Percentiles rank a stretch among this genome's conserved stretches.
Conservation (phyloP, 768 basidiomycete genomes). For the Termitomyces titanicus region DNA sequence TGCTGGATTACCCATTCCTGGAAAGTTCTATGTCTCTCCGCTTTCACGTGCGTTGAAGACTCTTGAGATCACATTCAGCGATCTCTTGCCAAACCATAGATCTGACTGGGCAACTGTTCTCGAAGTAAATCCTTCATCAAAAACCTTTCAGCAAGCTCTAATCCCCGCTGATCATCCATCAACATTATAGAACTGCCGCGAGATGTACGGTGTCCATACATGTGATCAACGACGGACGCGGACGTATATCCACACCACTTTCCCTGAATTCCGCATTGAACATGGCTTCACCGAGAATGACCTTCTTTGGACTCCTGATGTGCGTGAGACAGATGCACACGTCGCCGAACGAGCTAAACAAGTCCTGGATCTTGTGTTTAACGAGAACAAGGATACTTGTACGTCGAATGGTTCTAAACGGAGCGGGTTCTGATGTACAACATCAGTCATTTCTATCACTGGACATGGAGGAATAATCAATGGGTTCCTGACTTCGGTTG, state of each 20-base stretch:
- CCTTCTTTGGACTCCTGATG: conserved; percentile 49
- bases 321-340: conserved; percentile 48
- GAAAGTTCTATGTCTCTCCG: conserved; percentile 59
- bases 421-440: conserved; percentile 1
- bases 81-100: conserved; percentile 3
- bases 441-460: conserved; percentile 61
- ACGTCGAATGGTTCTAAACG: conserved; percentile 12
- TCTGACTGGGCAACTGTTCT: background rate
- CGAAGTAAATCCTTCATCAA: background rate
- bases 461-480: conserved; percentile 63
- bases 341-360: conserved; percentile 42
- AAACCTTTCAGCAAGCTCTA: background rate
- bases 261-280: conserved; percentile 55
- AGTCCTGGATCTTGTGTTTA: conserved; percentile 57
- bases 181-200: conserved; percentile 54
- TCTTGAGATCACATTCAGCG: conserved; percentile 47
- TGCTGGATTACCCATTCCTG: conserved; percentile 46
- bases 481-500: conserved; percentile 47
- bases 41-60: conserved; percentile 61
- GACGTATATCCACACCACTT: conserved; percentile 44
- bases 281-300: conserved; percentile 60
- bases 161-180: background rate
- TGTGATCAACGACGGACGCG: conserved; percentile 60
- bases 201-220: conserved; percentile 64
- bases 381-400: conserved; percentile 30